phyloP scores from a whole-genome alignment of 805 yeast species.

The Zygosaccharomyces gambellarensis region DNA sequence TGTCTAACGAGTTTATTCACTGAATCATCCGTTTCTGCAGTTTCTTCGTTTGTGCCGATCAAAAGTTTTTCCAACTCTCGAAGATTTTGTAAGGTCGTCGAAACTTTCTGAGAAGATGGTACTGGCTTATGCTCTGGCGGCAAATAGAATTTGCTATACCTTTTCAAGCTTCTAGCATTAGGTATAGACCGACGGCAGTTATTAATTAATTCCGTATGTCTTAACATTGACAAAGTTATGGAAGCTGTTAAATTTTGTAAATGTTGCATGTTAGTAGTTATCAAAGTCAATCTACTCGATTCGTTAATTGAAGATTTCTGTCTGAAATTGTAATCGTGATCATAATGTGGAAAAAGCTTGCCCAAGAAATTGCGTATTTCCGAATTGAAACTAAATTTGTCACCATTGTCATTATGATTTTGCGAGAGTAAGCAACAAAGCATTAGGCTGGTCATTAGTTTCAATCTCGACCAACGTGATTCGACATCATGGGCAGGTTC shows the following conservation, averaged over 20 bases:
- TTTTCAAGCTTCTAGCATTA: background rate
- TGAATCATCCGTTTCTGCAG: background rate
- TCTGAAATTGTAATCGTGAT: constrained; percentile 1
- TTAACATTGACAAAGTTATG: constrained; percentile 6
- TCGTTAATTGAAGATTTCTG: background rate
- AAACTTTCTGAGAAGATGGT: constrained; percentile 1
- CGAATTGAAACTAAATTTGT: constrained; percentile 14
- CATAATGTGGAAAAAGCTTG: constrained; percentile 8
- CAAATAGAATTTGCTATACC: background rate
- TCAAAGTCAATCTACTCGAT: constrained; percentile 4
- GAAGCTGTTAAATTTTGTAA: constrained; percentile 4
- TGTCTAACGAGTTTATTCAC: constrained; percentile 15
- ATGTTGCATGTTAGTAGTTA: constrained; percentile 7
- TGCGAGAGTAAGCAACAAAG: constrained; percentile 42
- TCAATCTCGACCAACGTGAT: constrained; percentile 34
- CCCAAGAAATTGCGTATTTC: constrained; percentile 4
- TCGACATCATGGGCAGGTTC: constrained; percentile 25
- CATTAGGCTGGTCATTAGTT: constrained; percentile 39
- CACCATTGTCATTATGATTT: constrained; percentile 4
- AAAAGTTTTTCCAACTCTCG: constrained; percentile 8
- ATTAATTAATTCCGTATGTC: constrained; percentile 2
- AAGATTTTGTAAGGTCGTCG: constrained; percentile 6
- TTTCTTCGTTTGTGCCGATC: constrained; percentile 5
- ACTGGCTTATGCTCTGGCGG: background rate
- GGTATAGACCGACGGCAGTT: constrained; percentile 1